Percentiles rank a stretch among this genome's conserved stretches.
Conservation (phyloP, 306 rosid genomes). For the Pueraria montana region DNA sequence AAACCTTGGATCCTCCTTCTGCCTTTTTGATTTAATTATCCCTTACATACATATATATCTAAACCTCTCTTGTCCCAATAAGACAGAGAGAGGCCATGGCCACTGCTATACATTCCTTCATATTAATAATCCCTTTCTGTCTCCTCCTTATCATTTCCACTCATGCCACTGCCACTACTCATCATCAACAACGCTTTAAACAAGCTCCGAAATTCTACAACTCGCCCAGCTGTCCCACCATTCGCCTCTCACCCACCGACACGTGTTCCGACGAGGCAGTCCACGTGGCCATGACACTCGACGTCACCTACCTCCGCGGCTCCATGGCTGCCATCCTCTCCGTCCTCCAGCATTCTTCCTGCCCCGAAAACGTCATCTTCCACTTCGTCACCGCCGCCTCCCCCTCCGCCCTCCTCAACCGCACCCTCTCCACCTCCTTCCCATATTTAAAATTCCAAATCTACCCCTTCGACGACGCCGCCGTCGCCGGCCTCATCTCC, state of each 20-base stretch:
- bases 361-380: slow-evolving; percentile 83
- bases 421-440: slow-evolving; percentile 64
- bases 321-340: slow-evolving; percentile 96
- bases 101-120: background rate
- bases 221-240: slow-evolving; percentile 66
- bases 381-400: slow-evolving; percentile 77
- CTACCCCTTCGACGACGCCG: slow-evolving; percentile 70
- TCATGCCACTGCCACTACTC: background rate
- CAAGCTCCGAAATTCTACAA: slow-evolving; percentile 97
- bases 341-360: slow-evolving; percentile 93
- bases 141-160: slow-evolving; percentile 24
- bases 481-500: slow-evolving; percentile 83
- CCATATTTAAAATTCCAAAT: slow-evolving; percentile 81
- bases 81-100: slow-evolving; percentile 25
- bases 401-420: slow-evolving; percentile 48
- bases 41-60: no score
- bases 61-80: background rate
- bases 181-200: slow-evolving; percentile 58
- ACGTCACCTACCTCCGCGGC: slow-evolving; percentile 87
- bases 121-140: background rate
- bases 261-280: slow-evolving; percentile 59
- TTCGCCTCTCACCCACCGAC: background rate
- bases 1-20: background rate
- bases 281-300: slow-evolving; percentile 95
- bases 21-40: background rate